Percentiles rank a stretch among this genome's conserved stretches.
Conservation (phyloP, 78 protist genomes). For the Planoprotostelium fungivorum region DNA sequence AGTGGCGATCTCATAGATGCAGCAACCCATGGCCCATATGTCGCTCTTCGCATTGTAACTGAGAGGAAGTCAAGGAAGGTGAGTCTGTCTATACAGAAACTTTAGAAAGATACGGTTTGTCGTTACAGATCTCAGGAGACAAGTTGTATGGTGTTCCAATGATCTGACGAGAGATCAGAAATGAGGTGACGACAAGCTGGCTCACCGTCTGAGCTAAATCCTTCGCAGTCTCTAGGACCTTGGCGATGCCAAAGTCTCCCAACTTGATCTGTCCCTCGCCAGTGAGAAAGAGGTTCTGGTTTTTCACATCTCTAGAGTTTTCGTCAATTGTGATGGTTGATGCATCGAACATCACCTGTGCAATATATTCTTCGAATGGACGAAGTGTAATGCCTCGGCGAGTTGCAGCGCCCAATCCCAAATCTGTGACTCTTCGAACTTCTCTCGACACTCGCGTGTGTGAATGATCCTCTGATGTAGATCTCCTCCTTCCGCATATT, state of each 20-base stretch:
- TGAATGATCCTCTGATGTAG: slow-evolving; percentile 54
- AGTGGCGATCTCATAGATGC: slow-evolving; percentile 65
- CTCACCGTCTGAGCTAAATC: slow-evolving; percentile 63
- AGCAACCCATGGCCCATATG: slow-evolving; percentile 81
- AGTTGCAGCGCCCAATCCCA: not conserved
- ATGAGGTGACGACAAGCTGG: not conserved
- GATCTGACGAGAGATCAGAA: not conserved
- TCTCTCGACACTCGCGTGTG: not conserved
- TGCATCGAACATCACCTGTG: not conserved
- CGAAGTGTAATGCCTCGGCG: not conserved
- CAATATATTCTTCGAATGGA: not conserved
- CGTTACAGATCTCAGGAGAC: slow-evolving; percentile 86
- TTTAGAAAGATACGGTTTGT: slow-evolving; percentile 51
- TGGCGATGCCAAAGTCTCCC: slow-evolving; percentile 95
- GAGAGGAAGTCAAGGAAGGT: not conserved
- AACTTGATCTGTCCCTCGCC: slow-evolving; percentile 58
- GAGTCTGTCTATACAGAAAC: not conserved
- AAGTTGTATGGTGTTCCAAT: slow-evolving; percentile 94
- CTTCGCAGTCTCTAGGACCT: slow-evolving; percentile 63
- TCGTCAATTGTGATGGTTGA: slow-evolving; percentile 56
- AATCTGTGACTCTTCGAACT: not conserved
- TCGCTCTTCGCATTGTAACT: slow-evolving; percentile 71
- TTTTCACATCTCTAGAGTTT: slow-evolving; percentile 87
- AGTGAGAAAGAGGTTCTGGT: slow-evolving; percentile 76
- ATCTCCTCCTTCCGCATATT: slow-evolving; percentile 92